Evolutionary conservation across 352 stramenopile species (phyloP).

Genomic region (Phytophthora fragariae): DNA sequence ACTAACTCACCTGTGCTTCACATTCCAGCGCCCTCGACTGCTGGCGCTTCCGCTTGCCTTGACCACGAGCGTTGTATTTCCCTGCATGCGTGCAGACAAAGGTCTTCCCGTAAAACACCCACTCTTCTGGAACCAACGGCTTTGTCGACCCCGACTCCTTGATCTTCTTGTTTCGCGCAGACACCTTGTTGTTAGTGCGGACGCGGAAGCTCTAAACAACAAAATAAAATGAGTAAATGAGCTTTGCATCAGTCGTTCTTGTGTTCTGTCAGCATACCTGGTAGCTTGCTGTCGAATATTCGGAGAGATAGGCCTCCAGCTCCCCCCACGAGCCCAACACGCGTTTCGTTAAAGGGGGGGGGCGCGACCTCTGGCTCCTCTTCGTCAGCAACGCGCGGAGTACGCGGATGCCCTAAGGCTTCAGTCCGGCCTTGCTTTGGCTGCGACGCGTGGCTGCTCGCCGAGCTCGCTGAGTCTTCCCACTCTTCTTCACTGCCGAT

Average conservation of each 20-base stretch:
- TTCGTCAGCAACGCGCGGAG: neutral
- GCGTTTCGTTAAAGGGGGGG: too few species aligned
- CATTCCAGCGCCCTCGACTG: slow-evolving; percentile 10
- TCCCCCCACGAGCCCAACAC: slow-evolving; percentile 10
- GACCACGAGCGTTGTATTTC: slow-evolving; percentile 10
- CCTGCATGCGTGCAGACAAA: slow-evolving; percentile 23
- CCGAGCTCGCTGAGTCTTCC: neutral
- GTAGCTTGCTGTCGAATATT: slow-evolving; percentile 7
- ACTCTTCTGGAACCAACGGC: slow-evolving; percentile 3
- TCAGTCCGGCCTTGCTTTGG: neutral
- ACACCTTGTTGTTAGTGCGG: slow-evolving; percentile 18
- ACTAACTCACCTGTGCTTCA: slow-evolving; percentile 12
- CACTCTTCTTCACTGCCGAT: neutral
- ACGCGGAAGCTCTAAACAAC: slow-evolving; percentile 7
- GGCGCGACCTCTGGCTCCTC: neutral
- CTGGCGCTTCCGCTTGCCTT: slow-evolving; percentile 20
- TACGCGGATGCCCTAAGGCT: neutral
- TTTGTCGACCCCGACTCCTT: neutral
- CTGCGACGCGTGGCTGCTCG: neutral
- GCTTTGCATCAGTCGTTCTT: neutral
- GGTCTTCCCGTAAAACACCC: slow-evolving; percentile 20
- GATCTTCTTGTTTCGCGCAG: slow-evolving; percentile 13
- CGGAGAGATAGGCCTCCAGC: neutral
- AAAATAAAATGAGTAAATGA: neutral
- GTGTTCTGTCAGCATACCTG: slow-evolving; percentile 1